Percentiles rank a stretch among this genome's conserved stretches.
phyloP scores from a whole-genome alignment of 2,329 filamentous ascomycete species.

The Dactylellina cionopaga region DNA sequence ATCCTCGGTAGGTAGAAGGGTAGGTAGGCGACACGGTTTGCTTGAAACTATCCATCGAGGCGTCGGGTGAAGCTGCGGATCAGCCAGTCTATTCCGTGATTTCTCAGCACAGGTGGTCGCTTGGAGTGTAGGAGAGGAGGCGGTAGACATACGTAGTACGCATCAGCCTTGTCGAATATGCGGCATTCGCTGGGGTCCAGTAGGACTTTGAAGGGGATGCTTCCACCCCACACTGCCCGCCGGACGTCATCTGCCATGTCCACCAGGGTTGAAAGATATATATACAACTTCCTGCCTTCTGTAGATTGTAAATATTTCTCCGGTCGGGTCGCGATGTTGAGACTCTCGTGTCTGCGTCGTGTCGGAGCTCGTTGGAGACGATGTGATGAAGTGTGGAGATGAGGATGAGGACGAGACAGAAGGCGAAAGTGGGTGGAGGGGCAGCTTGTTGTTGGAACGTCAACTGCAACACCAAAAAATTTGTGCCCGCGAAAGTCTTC shows the following conservation, averaged over 20 bases:
- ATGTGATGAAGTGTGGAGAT: neutral
- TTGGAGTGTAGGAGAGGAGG: neutral
- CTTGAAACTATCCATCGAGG: slow-evolving; percentile 65
- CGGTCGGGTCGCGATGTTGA: too few species aligned
- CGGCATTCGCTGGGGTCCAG: slow-evolving; percentile 56
- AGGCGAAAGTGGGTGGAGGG: neutral
- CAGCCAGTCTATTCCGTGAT: slow-evolving; percentile 36
- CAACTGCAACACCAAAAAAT: slow-evolving; percentile 41
- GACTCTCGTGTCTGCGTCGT: neutral
- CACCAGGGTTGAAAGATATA: too few species aligned
- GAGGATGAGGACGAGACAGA: neutral
- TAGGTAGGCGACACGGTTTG: slow-evolving; percentile 74
- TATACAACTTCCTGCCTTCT: neutral
- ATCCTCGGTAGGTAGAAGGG: slow-evolving; percentile 72
- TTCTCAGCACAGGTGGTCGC: slow-evolving; percentile 27
- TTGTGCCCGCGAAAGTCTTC: slow-evolving; percentile 29
- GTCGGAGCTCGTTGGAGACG: neutral
- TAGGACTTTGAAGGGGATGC: slow-evolving; percentile 56
- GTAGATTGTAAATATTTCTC: neutral
- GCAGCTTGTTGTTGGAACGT: slow-evolving; percentile 20
- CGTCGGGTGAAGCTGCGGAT: slow-evolving; percentile 36
- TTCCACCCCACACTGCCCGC: slow-evolving; percentile 56
- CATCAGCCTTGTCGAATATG: slow-evolving; percentile 55
- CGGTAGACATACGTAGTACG: slow-evolving; percentile 55
- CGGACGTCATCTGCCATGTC: slow-evolving; percentile 51